Evolutionary conservation across 257 asterid species (phyloP), one percentile per base, ranked within the genome.

Genomic region (Henckelia pumila): DNA sequence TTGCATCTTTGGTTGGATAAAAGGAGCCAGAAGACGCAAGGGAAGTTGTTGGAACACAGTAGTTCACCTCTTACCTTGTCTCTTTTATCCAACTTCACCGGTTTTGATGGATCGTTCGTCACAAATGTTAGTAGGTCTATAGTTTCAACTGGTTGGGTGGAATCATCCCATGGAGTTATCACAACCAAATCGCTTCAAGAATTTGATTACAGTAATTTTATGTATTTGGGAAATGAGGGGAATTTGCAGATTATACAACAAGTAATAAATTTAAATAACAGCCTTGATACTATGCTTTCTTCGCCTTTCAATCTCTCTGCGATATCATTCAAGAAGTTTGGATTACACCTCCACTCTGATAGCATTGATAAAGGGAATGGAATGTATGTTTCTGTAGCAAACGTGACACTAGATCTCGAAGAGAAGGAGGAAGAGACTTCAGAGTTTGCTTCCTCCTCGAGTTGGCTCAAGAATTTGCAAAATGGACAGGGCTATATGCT

Each of bases 1-100:
- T 70, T 88, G 82, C 97, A 91, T 65, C 83, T 91, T 35, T 91
- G 95, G 95, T 56, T 91, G 73, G 98, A 89, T 33, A 55, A 53
- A 35, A 77, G 76, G 73, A 77, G 81, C 17, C 71, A 23, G 21
- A 82, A 61, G 59, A 84, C 86, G 6, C 71, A 63, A 52, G 96
- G 89, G 56, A 79, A 77, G 81, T 47, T 85, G 66, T 44, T 84
- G 55, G 65, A 66, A 1, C 66, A 84, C 55, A 32, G 2, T 6
- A 26, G 21, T 56, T 44, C 62, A 5, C 88, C 84, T 17, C 50
- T 40, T 14, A 40, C n/a, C 3, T 40, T 16, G 16, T 47, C 53
- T 16, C 21, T 47, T 16, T 47, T 16, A 14, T 47, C 50, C 53
- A 47, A 47, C 53, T 47, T 44, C 52, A 44, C 19, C 19, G 52